Percentiles rank a stretch among this genome's conserved stretches.
Evolutionary conservation across 345 rosid species (phyloP).

Genomic region (Stellera chamaejasme): DNA sequence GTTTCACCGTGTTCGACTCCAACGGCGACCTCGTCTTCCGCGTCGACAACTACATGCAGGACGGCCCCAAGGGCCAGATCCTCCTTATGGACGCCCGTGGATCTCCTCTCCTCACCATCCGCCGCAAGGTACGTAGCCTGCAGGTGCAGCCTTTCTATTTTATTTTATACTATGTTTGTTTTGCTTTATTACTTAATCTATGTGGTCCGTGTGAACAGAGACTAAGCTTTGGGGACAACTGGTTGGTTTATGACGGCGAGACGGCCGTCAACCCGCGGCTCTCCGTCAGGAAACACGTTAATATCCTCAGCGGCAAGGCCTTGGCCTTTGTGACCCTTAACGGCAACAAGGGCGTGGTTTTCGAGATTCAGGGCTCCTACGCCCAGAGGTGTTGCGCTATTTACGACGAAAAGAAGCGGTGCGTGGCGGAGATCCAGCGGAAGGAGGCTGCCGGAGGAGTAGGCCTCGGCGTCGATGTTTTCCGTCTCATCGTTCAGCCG

Average conservation of each 20-base stretch:
- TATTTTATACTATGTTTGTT: neutral
- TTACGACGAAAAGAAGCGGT: conserved; percentile 45
- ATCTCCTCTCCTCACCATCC: conserved; percentile 80
- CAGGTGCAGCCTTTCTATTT: too few relatives aligned
- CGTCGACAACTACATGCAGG: conserved; percentile 72
- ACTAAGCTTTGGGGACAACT: conserved; percentile 63
- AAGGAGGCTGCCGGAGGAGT: conserved; percentile 4
- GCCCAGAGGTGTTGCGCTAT: conserved; percentile 55
- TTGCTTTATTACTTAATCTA: neutral
- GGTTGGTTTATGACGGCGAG: conserved; percentile 88
- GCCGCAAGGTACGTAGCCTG: conserved; percentile 87
- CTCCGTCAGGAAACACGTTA: conserved; percentile 45
- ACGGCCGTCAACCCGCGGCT: conserved; percentile 43
- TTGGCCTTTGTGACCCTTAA: conserved; percentile 42
- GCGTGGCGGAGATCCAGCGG: conserved; percentile 54
- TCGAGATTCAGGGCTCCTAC: conserved; percentile 79
- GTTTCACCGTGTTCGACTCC: conserved; percentile 79
- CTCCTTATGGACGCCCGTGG: conserved; percentile 91
- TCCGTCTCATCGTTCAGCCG: conserved; percentile 4
- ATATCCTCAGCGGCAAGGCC: conserved; percentile 36
- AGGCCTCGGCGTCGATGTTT: neutral
- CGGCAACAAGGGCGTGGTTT: conserved; percentile 15
- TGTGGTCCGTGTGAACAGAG: conserved; percentile 32
- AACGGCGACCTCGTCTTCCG: conserved; percentile 73
- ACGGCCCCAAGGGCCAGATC: conserved; percentile 43